Conservation (phyloP, 2,329 filamentous ascomycete genomes). For the Tolypocladium sp. region DNA sequence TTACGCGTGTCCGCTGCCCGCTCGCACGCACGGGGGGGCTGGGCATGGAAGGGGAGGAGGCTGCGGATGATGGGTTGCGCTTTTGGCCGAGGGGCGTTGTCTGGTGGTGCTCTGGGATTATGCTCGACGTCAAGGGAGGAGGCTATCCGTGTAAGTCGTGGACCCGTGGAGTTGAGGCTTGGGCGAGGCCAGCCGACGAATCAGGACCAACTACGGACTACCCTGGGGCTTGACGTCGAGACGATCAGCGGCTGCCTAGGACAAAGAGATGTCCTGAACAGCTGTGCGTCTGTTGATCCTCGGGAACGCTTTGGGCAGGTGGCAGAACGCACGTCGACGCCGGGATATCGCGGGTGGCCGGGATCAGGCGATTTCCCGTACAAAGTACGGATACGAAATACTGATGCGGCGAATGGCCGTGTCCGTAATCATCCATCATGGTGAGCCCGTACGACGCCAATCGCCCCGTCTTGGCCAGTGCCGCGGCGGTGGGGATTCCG, state of each 20-base stretch:
- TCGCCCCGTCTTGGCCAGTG: no score
- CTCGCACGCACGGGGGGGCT: not conserved
- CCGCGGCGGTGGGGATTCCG: no score
- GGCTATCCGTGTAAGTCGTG: no score
- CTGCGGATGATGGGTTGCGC: not conserved
- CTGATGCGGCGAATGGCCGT: no score
- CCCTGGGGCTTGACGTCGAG: not conserved
- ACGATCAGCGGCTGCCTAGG: no score
- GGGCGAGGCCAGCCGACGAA: not conserved
- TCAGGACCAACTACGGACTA: not conserved
- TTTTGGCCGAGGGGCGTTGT: not conserved
- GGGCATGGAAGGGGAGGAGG: not conserved
- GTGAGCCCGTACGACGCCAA: no score
- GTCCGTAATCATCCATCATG: no score
- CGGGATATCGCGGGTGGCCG: not conserved
- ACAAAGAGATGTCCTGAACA: no score
- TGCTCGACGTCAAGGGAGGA: not conserved
- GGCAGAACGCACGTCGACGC: not conserved
- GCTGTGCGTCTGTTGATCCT: not conserved
- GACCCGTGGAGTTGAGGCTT: not conserved
- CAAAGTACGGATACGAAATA: not conserved
- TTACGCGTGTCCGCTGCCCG: not conserved
- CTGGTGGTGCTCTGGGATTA: not conserved
- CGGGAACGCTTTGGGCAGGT: not conserved
- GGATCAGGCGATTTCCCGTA: not conserved